A percentile compares a stretch with the other conserved stretches of the same genome.
These are phyloP conservation scores for Aureobasidium sp. DNA, from an alignment of 2,329 filamentous ascomycete species.

Conservation along the genomic window DNA sequence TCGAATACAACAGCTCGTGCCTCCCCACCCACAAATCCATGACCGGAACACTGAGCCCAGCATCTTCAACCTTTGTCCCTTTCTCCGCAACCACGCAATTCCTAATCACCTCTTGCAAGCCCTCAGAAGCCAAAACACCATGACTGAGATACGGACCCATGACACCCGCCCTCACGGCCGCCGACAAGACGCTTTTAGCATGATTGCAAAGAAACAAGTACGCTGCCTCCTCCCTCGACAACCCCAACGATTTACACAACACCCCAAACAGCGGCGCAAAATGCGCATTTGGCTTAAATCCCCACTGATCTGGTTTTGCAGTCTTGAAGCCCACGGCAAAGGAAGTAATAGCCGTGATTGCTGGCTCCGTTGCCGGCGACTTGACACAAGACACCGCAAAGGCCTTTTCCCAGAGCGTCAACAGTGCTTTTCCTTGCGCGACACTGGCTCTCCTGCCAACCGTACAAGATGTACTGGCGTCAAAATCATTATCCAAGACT, in stretches of 20 bases:
- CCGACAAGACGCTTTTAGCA: conserved; percentile 67
- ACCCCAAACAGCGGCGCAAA: conserved; percentile 65
- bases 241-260: conserved; percentile 54
- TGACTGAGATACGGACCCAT: conserved; percentile 79
- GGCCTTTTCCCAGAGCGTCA: conserved; percentile 62
- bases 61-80: conserved; percentile 53
- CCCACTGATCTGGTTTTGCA: neutral
- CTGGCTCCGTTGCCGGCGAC: neutral
- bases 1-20: conserved; percentile 75
- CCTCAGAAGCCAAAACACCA: conserved; percentile 56
- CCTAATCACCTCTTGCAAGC: conserved; percentile 52
- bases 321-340: neutral
- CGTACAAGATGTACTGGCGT: conserved; percentile 71
- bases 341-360: neutral
- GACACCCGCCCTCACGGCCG: conserved; percentile 68
- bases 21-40: conserved; percentile 79
- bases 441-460: conserved; percentile 69
- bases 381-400: conserved; percentile 17
- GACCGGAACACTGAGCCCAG: conserved; percentile 66
- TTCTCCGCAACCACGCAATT: conserved; percentile 55
- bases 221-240: conserved; percentile 56
- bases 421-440: conserved; percentile 67
- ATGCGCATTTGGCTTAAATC: conserved; percentile 45
- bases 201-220: conserved; percentile 73
- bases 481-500: conserved; percentile 64